phyloP scores from a whole-genome alignment of 306 rosid genomes.

The Cyamopsis tetragonoloba region DNA sequence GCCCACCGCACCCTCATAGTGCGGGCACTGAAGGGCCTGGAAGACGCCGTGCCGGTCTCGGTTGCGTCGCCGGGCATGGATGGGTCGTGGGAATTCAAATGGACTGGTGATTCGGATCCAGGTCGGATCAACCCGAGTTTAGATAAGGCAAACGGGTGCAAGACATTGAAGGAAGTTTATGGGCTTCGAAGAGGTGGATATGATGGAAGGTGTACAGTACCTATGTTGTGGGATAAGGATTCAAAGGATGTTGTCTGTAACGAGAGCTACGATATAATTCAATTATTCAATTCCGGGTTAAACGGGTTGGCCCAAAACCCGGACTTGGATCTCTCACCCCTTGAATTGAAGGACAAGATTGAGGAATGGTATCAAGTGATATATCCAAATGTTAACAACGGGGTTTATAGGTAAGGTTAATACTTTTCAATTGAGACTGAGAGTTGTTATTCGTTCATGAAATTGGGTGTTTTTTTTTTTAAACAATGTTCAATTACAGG shows the following conservation, averaged over 20 bases:
- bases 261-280: constrained; percentile 75
- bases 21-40: constrained; percentile 76
- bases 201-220: constrained; percentile 72
- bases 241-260: constrained; percentile 64
- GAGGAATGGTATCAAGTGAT: constrained; percentile 73
- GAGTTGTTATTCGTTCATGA: not conserved
- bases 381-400: constrained; percentile 81
- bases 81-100: constrained; percentile 81
- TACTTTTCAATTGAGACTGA: not conserved
- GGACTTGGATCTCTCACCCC: constrained; percentile 64
- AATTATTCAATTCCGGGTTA: constrained; percentile 63
- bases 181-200: constrained; percentile 57
- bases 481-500: constrained; percentile 40
- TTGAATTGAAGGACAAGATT: constrained; percentile 52
- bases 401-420: constrained; percentile 65
- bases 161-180: constrained; percentile 68
- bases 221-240: constrained; percentile 68
- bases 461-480: not conserved
- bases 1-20: constrained; percentile 91
- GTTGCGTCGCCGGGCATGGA: constrained; percentile 68
- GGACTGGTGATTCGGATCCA: not conserved
- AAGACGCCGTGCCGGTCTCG: constrained; percentile 64
- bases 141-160: constrained; percentile 62
- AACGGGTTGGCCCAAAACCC: constrained; percentile 59
- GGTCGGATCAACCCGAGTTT: constrained; percentile 35